These are phyloP conservation scores for Rugonectria rugulosa DNA, from an alignment of 2,329 filamentous ascomycete genomes.

Conservation along the genomic window DNA sequence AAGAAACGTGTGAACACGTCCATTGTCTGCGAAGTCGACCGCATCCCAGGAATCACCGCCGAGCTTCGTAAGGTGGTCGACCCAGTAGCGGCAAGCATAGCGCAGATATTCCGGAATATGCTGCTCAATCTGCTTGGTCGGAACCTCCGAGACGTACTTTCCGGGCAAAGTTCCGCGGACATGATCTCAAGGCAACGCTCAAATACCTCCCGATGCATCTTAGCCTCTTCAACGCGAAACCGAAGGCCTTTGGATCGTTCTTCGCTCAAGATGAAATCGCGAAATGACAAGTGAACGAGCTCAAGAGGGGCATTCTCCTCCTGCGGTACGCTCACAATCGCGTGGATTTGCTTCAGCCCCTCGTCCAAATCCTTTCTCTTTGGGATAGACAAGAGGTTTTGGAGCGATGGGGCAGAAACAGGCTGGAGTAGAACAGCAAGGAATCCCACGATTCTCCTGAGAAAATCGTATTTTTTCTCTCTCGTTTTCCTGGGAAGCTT, in stretches of 20 bases:
- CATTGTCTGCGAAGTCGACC: neutral
- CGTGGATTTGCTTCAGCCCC: neutral
- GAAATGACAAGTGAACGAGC: neutral
- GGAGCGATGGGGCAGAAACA: neutral
- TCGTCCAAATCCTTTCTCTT: neutral
- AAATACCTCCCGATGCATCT: neutral
- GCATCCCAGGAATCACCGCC: neutral
- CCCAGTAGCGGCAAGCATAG: neutral
- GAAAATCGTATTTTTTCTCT: neutral
- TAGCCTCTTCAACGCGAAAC: neutral
- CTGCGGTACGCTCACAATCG: neutral
- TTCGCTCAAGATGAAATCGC: neutral
- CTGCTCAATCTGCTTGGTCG: neutral
- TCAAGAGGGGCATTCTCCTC: neutral
- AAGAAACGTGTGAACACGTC: neutral
- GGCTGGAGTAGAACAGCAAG: neutral
- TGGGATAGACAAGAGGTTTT: neutral
- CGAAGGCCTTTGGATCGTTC: neutral
- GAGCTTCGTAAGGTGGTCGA: neutral
- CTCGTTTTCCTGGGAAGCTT: neutral
- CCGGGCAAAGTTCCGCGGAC: neutral
- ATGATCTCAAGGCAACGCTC: neutral
- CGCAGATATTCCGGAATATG: neutral
- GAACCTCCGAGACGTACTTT: neutral
- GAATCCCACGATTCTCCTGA: neutral